These are phyloP conservation scores for Thraustochytrium striatum DNA, from an alignment of 352 stramenopile genomes.

Conservation along the genomic window DNA sequence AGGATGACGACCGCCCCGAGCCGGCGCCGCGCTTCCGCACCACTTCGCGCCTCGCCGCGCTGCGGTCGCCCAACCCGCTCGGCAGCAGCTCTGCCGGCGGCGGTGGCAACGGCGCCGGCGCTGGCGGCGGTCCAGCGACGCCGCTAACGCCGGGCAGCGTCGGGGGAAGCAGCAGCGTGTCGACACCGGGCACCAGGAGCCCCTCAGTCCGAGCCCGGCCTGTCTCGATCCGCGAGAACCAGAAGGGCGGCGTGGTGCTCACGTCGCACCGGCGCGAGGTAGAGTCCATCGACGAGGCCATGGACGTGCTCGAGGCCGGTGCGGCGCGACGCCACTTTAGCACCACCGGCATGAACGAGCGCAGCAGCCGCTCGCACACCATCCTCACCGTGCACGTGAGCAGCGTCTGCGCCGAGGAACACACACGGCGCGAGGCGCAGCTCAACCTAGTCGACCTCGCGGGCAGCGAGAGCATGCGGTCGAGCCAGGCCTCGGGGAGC, in stretches of 20 bases:
- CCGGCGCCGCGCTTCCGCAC: not conserved
- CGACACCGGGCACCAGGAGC: too few species aligned
- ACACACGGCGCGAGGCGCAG: conserved; percentile 81
- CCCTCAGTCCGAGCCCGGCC: conserved; percentile 50
- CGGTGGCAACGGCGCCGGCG: too few species aligned
- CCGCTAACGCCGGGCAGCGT: conserved; percentile 5
- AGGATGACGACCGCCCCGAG: too few species aligned
- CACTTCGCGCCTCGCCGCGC: not conserved
- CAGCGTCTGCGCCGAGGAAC: conserved; percentile 63
- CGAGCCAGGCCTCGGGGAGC: conserved; percentile 66
- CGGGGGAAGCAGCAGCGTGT: conserved; percentile 25
- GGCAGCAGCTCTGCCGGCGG: too few species aligned
- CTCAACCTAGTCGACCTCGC: conserved; percentile 96
- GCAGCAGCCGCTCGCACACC: conserved; percentile 91
- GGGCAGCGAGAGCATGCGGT: conserved; percentile 73
- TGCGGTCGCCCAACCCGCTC: not conserved
- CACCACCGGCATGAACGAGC: conserved; percentile 95
- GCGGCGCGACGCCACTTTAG: conserved; percentile 90
- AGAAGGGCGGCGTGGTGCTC: conserved; percentile 89
- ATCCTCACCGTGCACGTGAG: conserved; percentile 95
- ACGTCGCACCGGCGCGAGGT: conserved; percentile 72
- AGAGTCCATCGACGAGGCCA: conserved; percentile 63
- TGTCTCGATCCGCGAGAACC: conserved; percentile 85
- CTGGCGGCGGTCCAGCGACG: too few species aligned
- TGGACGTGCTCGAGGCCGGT: conserved; percentile 83